These are phyloP conservation scores for Rhodotorula diobovata DNA, from an alignment of 768 basidiomycete species.

Conservation along the genomic window DNA sequence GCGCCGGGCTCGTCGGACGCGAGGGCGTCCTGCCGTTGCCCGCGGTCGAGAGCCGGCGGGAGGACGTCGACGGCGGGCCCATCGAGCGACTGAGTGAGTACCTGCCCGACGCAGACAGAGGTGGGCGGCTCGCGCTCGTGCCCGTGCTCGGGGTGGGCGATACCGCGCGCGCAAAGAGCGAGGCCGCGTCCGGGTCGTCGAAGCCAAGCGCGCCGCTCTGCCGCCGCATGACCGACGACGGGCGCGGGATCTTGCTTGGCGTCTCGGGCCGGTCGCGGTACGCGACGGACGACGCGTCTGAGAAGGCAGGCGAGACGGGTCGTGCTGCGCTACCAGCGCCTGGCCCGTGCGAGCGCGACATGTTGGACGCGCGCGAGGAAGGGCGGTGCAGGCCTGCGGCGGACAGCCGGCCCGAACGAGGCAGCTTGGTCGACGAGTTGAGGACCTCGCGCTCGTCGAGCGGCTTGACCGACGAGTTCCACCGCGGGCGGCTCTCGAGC, in stretches of 20 bases:
- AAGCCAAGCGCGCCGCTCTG: slow-evolving; percentile 21
- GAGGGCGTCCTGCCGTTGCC: slow-evolving; percentile 26
- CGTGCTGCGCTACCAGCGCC: neutral
- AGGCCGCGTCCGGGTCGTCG: neutral
- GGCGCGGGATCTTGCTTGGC: slow-evolving; percentile 32
- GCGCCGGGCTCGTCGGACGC: slow-evolving; percentile 51
- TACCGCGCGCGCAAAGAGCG: slow-evolving; percentile 30
- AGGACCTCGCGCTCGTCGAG: neutral
- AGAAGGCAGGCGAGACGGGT: slow-evolving; percentile 26
- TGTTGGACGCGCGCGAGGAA: slow-evolving; percentile 22
- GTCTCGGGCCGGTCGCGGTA: slow-evolving; percentile 24
- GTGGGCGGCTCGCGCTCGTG: neutral
- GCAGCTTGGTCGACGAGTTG: neutral
- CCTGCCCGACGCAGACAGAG: neutral
- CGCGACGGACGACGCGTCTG: slow-evolving; percentile 19
- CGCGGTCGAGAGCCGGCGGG: slow-evolving; percentile 42
- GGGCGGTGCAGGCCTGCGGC: slow-evolving; percentile 7
- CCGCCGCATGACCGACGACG: slow-evolving; percentile 6
- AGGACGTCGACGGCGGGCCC: neutral
- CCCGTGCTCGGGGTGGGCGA: slow-evolving; percentile 20
- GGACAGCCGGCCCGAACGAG: slow-evolving; percentile 6
- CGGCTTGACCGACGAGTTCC: slow-evolving; percentile 25
- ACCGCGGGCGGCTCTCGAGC: slow-evolving; percentile 20
- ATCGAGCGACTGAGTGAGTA: slow-evolving; percentile 12
- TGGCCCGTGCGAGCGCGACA: slow-evolving; percentile 14